These are phyloP conservation scores for Thermochaetoides thermophila DNA, from an alignment of 495 filamentous ascomycete genomes.

Conservation along the genomic window DNA sequence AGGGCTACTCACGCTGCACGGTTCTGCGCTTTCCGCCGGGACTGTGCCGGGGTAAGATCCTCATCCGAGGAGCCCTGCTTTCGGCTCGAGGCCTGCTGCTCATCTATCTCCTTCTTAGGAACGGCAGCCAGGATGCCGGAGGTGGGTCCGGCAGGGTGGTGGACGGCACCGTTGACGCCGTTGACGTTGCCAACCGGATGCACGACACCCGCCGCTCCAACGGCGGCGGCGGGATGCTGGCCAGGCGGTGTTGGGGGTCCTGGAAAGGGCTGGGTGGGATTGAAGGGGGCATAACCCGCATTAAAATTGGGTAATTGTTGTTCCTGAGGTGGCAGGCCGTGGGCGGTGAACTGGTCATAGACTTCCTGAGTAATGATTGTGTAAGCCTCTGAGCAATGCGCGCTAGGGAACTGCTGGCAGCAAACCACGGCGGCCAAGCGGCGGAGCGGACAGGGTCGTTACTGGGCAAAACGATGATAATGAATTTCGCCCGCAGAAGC, in stretches of 20 bases:
- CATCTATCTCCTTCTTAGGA: slow-evolving; percentile 24
- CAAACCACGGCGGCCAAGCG: slow-evolving; percentile 6
- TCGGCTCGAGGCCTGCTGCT: slow-evolving; percentile 22
- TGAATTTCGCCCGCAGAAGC: no score
- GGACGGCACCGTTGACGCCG: slow-evolving; percentile 16
- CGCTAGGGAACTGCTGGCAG: no score
- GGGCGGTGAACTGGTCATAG: slow-evolving; percentile 29
- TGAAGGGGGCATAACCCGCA: slow-evolving; percentile 23
- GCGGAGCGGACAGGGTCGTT: no score
- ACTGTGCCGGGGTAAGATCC: slow-evolving; percentile 63
- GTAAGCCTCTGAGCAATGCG: slow-evolving; percentile 22
- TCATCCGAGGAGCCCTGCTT: slow-evolving; percentile 33
- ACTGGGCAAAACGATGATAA: no score
- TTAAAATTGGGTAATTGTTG: slow-evolving; percentile 33
- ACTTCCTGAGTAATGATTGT: slow-evolving; percentile 31
- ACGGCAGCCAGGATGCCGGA: slow-evolving; percentile 20
- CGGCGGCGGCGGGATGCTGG: slow-evolving; percentile 9
- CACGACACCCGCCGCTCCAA: neutral
- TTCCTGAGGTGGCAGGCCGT: slow-evolving; percentile 20
- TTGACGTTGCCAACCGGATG: slow-evolving; percentile 3
- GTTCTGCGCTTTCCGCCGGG: slow-evolving; percentile 86
- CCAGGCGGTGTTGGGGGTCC: slow-evolving; percentile 31
- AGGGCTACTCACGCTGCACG: slow-evolving; percentile 83
- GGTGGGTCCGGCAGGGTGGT: slow-evolving; percentile 11
- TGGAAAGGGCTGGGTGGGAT: slow-evolving; percentile 22